A percentile compares a stretch with the other conserved stretches of the same genome.
Evolutionary conservation across 768 basidiomycete species (phyloP).

Genomic region (Solioccasus polychromus): DNA sequence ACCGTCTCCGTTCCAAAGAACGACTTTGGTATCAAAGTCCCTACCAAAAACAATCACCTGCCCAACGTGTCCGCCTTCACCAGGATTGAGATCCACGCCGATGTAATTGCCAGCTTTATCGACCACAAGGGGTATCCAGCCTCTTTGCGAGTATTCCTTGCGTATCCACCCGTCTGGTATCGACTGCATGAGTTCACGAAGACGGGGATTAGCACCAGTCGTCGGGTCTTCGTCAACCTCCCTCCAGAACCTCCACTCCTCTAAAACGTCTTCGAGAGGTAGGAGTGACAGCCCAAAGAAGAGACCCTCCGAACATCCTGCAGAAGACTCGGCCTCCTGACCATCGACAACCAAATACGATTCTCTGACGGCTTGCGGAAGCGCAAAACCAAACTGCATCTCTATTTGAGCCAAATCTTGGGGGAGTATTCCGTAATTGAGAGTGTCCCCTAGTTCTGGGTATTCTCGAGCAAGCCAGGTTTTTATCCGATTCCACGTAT

Average conservation of each 20-base stretch:
- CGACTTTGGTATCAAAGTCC: constrained; percentile 97
- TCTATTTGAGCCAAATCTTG: constrained; percentile 80
- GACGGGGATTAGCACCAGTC: constrained; percentile 73
- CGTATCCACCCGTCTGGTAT: constrained; percentile 90
- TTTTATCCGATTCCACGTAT: constrained; percentile 83
- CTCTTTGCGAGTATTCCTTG: constrained; percentile 85
- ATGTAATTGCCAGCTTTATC: constrained; percentile 97
- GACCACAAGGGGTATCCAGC: constrained; percentile 94
- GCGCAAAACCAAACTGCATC: constrained; percentile 75
- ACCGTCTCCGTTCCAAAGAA: constrained; percentile 90
- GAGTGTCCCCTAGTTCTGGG: constrained; percentile 92
- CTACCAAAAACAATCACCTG: constrained; percentile 99
- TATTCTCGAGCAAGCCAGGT: constrained; percentile 83
- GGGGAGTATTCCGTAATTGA: constrained; percentile 86
- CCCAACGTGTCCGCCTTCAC: constrained; percentile 66
- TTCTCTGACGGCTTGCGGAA: constrained; percentile 88
- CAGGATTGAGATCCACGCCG: constrained; percentile 92
- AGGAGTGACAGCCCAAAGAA: constrained; percentile 95
- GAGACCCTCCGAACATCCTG: constrained; percentile 85
- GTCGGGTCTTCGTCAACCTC: constrained; percentile 86
- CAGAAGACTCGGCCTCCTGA: constrained; percentile 88
- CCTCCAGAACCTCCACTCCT: constrained; percentile 97
- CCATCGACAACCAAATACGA: constrained; percentile 88
- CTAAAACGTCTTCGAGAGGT: constrained; percentile 87
- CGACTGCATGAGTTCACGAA: constrained; percentile 79